Percentiles rank a stretch among this genome's conserved stretches.
These are phyloP conservation scores for Solanum aculeatissimum DNA, from an alignment of 305 asterid species.

Conservation along the genomic window DNA sequence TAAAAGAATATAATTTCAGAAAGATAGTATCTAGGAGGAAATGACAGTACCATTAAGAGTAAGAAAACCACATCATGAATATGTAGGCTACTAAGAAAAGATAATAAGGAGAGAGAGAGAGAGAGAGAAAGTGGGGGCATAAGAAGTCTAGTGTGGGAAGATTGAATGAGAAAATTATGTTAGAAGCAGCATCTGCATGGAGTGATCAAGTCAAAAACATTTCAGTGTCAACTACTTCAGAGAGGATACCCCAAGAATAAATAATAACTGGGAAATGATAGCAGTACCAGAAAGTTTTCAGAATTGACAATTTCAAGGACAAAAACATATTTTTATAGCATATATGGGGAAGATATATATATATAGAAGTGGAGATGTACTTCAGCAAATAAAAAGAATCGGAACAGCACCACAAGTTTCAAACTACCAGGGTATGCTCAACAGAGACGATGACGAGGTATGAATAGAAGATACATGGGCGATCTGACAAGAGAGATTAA, in stretches of 20 bases:
- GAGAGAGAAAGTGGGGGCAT: not conserved
- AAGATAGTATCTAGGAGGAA: not conserved
- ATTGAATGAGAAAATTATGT: not conserved
- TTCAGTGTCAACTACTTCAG: not conserved
- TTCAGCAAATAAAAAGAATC: not conserved
- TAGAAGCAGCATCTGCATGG: not conserved
- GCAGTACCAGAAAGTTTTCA: not conserved
- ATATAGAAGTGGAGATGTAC: not conserved
- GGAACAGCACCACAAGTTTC: not conserved
- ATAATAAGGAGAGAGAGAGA: not conserved
- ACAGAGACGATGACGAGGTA: not conserved
- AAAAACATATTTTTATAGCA: not conserved
- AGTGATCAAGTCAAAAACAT: not conserved
- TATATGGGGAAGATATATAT: not conserved
- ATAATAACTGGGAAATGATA: not conserved
- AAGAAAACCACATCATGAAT: not conserved
- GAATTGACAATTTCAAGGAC: not conserved
- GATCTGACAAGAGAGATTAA: not conserved
- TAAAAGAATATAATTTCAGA: constrained; percentile 11
- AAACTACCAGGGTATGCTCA: not conserved
- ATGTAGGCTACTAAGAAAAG: not conserved
- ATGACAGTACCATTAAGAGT: not conserved
- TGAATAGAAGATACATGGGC: not conserved
- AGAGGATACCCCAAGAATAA: not conserved
- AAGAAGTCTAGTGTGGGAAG: not conserved